These are phyloP conservation scores for barrel medic (Medicago truncatula) DNA, from an alignment of 306 rosid species.

Conservation along the genomic window MtrunA17r5.0-ANR NC_053043.1:1553501-1554000, in stretches of 20 bases:
- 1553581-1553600: no score
- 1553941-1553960: constrained; percentile 77
- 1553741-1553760: not conserved
- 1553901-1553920: constrained; percentile 15
- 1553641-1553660: no score
- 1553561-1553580: no score
- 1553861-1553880: constrained; percentile 24
- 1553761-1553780: not conserved
- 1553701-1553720: no score
- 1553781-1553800: constrained; percentile 4
- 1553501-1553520: no score
- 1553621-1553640: no score
- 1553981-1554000: constrained; percentile 58
- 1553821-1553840: constrained; percentile 12
- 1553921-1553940: constrained; percentile 55
- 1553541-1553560: no score
- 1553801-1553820: constrained; percentile 9
- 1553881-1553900: not conserved
- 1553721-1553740: no score
- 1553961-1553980: constrained; percentile 65
- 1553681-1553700: no score
- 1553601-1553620: no score
- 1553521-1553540: no score
- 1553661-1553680: no score
- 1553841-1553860: constrained; percentile 16